Conservation (phyloP, 176 grass and related monocot genomes). For the Oryza nivara region DNA sequence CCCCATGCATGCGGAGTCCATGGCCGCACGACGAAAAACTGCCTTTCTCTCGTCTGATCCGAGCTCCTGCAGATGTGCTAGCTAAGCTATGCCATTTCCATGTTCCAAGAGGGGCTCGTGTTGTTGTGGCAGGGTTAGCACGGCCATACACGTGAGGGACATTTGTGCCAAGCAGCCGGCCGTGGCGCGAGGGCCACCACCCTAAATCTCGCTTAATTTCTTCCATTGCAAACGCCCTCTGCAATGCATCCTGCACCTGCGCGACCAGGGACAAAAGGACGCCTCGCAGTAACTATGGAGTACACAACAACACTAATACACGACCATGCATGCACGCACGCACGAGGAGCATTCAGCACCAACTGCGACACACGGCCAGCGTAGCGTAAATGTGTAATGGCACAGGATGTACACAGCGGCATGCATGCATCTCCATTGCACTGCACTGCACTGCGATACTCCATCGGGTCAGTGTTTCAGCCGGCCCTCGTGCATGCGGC, state of each 20-base stretch:
- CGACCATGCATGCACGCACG: not conserved
- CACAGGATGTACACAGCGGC: not conserved
- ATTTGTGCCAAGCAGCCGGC: slow-evolving; percentile 16
- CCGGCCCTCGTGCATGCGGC: slow-evolving; percentile 23
- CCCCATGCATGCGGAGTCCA: too few relatives aligned
- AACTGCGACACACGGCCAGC: not conserved
- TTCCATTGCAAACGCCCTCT: not conserved
- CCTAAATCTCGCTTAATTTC: too few relatives aligned
- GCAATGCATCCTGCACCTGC: not conserved
- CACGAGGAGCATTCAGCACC: not conserved
- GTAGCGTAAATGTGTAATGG: not conserved
- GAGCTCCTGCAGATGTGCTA: too few relatives aligned
- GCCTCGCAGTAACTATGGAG: not conserved
- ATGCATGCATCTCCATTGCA: not conserved
- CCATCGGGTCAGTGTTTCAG: not conserved
- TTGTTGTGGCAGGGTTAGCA: not conserved
- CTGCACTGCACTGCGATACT: not conserved
- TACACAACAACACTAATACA: too few relatives aligned
- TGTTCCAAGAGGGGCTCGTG: too few relatives aligned
- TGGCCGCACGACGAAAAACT: too few relatives aligned
- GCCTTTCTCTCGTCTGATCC: too few relatives aligned
- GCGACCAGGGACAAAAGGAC: not conserved
- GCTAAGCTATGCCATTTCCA: not conserved
- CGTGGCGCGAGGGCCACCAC: not conserved
- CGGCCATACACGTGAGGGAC: slow-evolving; percentile 27